Evolutionary conservation across 1,139 yeast species (phyloP), one percentile per base, ranked within the genome.

Genomic region (Yamadazyma diddensiae): DNA sequence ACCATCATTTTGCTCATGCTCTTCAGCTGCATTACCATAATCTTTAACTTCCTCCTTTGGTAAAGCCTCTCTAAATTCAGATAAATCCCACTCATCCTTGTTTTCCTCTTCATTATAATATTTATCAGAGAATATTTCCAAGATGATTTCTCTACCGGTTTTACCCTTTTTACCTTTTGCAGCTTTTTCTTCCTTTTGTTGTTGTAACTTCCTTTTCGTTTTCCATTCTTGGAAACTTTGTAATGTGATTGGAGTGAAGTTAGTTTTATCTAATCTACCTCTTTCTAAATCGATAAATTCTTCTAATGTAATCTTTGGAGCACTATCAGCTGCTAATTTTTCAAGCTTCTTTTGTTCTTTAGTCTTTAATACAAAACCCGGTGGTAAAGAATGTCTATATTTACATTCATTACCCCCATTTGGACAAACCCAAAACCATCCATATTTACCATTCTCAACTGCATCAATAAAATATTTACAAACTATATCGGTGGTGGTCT

Each of bases 381-480:
- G 88, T 26, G 99, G 99, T 50, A 94, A 72, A n/a, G 97, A 83
- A 62, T 94, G 99, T 59, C 77, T 80, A 67, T 94, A 94, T 69
- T 83, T 92, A 76, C 99, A 94, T 36, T 78, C 82, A 46, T 82
- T 80, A 43, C 96, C 97, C 25, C 92, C 92, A 49, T 86, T 86
- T 22, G 98, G 99, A 67, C 99, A 92, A 20, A 77, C 75, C 99
- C 98, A 92, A 62, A 92, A 90, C 98, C 98, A 92, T 50, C 99
- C 98, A 56, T 94, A 92, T 57, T 92, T 90, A 37, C 94, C 94
- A 53, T 88, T 88, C 55, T 94, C 98, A 40, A 94, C 97, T 0
- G 98, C 98, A 40, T 88, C 96, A 49, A 92, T 85, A 64, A 94
- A 94, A 60, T 62, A 79, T 59, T 90, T 92, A 74, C 99, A 94